These are phyloP conservation scores for Cladorrhinum samala DNA, from an alignment of 495 filamentous ascomycete species.

Conservation along the genomic window DNA sequence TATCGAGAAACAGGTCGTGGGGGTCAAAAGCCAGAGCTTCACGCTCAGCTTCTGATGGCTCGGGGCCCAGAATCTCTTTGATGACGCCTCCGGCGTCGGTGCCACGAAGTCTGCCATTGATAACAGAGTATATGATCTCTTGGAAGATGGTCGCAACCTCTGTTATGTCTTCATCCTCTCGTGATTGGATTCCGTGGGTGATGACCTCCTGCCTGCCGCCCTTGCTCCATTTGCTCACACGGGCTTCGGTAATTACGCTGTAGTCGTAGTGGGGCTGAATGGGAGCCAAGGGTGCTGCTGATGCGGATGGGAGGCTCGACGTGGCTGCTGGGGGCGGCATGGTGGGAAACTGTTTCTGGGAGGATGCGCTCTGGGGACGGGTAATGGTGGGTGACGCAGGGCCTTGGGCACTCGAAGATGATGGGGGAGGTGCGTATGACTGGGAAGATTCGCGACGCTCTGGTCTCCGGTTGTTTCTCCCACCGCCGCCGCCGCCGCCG, in stretches of 20 bases:
- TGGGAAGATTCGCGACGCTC: conserved; percentile 43
- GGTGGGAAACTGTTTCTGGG: conserved; percentile 8
- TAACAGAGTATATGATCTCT: conserved; percentile 68
- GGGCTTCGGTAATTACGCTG: conserved; percentile 42
- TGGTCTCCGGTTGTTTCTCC: conserved; percentile 32
- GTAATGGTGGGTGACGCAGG: conserved; percentile 34
- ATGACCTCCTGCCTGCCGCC: conserved; percentile 47
- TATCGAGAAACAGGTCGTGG: conserved; percentile 72
- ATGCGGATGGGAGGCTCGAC: conserved; percentile 15
- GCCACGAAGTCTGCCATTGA: conserved; percentile 61
- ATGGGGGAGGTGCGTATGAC: conserved; percentile 15
- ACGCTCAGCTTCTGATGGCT: conserved; percentile 39
- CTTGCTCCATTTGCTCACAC: conserved; percentile 39
- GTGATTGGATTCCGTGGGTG: conserved; percentile 48
- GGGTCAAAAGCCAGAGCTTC: conserved; percentile 48
- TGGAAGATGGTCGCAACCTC: conserved; percentile 70
- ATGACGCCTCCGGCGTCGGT: conserved; percentile 65
- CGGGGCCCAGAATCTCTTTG: conserved; percentile 63
- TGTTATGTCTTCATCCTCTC: conserved; percentile 57
- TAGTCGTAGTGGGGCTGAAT: conserved; percentile 41
- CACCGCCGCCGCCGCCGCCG: conserved; percentile 30
- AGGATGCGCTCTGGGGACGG: conserved; percentile 42
- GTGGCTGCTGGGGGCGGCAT: conserved; percentile 12
- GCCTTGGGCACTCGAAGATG: conserved; percentile 15
- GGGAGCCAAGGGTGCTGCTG: conserved; percentile 15